phyloP scores from a whole-genome alignment of 2,329 filamentous ascomycete genomes.

The Calcarisporium arbuscula region DNA sequence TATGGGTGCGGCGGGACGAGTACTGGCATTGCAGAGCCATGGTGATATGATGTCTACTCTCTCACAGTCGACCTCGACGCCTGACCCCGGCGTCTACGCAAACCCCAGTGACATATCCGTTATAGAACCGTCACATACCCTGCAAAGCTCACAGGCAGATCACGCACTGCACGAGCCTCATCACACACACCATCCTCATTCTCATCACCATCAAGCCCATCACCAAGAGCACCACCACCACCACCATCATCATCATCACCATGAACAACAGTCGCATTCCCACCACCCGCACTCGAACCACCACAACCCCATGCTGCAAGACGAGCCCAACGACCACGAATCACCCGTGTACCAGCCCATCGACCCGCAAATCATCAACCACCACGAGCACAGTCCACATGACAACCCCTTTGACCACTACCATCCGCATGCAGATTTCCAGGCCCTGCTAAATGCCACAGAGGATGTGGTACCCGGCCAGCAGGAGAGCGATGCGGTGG shows the following conservation, averaged over 20 bases:
- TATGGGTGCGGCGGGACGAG: conserved; percentile 13
- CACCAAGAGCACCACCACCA: conserved; percentile 18
- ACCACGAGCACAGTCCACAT: conserved; percentile 22
- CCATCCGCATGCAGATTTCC: conserved; percentile 42
- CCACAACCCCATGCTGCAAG: conserved; percentile 28
- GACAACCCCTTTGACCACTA: conserved; percentile 34
- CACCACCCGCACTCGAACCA: too few relatives aligned
- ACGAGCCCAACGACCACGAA: conserved; percentile 19
- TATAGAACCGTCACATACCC: conserved; percentile 31
- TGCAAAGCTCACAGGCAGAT: conserved; percentile 17
- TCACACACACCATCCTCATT: conserved; percentile 11
- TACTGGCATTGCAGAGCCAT: conserved; percentile 23
- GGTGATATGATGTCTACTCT: conserved; percentile 18
- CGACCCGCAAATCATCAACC: conserved; percentile 53
- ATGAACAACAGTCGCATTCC: conserved; percentile 12
- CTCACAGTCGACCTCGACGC: conserved; percentile 16
- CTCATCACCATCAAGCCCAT: too few relatives aligned
- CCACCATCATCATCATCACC: conserved; percentile 12
- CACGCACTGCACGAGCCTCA: conserved; percentile 6
- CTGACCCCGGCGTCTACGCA: conserved; percentile 35
- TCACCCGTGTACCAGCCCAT: conserved; percentile 46
- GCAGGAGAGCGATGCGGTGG: conserved; percentile 28
- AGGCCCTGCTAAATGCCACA: conserved; percentile 45
- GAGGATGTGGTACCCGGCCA: conserved; percentile 28
- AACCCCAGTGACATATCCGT: conserved; percentile 43